Percentiles rank a stretch among this genome's conserved stretches.
These are phyloP conservation scores for Funneliformis geosporum DNA, from an alignment of 192 early-diverging fungal genomes.

Conservation along the genomic window DNA sequence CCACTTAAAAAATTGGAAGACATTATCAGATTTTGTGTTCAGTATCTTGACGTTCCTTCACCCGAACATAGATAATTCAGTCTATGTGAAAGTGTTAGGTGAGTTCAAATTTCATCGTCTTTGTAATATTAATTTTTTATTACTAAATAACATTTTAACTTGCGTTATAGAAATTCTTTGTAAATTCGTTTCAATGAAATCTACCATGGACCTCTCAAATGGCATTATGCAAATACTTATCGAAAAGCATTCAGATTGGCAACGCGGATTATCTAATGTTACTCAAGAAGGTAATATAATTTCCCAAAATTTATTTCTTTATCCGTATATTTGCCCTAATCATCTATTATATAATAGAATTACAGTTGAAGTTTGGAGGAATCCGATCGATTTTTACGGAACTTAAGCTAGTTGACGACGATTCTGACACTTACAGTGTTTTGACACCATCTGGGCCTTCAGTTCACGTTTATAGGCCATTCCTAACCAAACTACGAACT, in stretches of 20 bases:
- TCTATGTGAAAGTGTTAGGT: constrained; percentile 11
- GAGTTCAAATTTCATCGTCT: not conserved
- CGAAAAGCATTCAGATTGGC: constrained; percentile 17
- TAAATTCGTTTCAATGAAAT: constrained; percentile 11
- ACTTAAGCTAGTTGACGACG: not conserved
- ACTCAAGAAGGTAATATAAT: constrained; percentile 20
- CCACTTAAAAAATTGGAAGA: constrained; percentile 21
- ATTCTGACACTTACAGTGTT: not conserved
- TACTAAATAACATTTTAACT: not conserved
- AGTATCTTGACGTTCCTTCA: constrained; percentile 21
- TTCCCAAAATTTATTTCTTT: not conserved
- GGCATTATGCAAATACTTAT: constrained; percentile 1
- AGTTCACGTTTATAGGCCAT: constrained; percentile 27
- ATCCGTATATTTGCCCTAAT: not conserved
- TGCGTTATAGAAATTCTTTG: constrained; percentile 21
- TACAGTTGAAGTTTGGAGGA: constrained; percentile 22
- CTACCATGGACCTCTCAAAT: not conserved
- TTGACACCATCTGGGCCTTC: not conserved
- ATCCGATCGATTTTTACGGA: constrained; percentile 4
- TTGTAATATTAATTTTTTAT: not conserved
- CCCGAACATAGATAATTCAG: constrained; percentile 19
- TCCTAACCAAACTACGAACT: constrained; percentile 3
- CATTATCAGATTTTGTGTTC: not conserved
- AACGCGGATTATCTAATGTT: not conserved
- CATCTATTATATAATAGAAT: not conserved